Percentiles rank a stretch among this genome's conserved stretches.
These are phyloP conservation scores for Malassezia psittaci DNA, from an alignment of 1,284 basidiomycete species.

Conservation along the genomic window DNA sequence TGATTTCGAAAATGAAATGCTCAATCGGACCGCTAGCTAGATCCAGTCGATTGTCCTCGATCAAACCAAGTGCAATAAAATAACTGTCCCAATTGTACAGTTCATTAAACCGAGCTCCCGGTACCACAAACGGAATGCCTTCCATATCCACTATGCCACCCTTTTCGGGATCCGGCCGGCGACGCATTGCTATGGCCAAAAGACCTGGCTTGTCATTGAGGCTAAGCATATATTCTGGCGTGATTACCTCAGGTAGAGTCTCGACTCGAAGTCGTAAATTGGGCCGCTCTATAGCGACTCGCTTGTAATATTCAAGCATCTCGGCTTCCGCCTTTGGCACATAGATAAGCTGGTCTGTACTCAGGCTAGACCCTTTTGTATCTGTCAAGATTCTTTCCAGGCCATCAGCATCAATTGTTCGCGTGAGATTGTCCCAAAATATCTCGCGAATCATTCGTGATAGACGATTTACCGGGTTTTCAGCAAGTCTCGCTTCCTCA, in stretches of 20 bases:
- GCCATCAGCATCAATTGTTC: constrained; percentile 91
- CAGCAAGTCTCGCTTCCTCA: constrained; percentile 88
- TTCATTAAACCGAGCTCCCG: constrained; percentile 94
- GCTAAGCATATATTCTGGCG: constrained; percentile 79
- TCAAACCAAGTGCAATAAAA: constrained; percentile 82
- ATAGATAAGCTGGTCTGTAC: constrained; percentile 67
- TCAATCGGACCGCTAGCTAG: constrained; percentile 96
- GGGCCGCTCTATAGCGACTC: constrained; percentile 50
- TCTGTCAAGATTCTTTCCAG: constrained; percentile 92
- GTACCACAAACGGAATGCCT: constrained; percentile 86
- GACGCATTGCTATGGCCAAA: constrained; percentile 80
- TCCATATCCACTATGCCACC: constrained; percentile 60
- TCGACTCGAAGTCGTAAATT: constrained; percentile 84
- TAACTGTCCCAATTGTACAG: constrained; percentile 59
- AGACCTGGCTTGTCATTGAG: constrained; percentile 88
- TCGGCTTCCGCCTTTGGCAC: constrained; percentile 81
- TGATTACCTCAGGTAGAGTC: constrained; percentile 76
- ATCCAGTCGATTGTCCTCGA: constrained; percentile 83
- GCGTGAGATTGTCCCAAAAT: constrained; percentile 94
- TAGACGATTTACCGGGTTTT: constrained; percentile 92
- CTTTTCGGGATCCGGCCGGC: constrained; percentile 58
- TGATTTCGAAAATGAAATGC: constrained; percentile 98
- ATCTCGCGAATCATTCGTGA: constrained; percentile 96
- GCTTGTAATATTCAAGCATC: constrained; percentile 81
- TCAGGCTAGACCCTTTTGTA: constrained; percentile 61